Percentiles rank a stretch among this genome's conserved stretches.
Conservation (phyloP, 495 filamentous ascomycete species). For the Penicillium alfredii region DNA sequence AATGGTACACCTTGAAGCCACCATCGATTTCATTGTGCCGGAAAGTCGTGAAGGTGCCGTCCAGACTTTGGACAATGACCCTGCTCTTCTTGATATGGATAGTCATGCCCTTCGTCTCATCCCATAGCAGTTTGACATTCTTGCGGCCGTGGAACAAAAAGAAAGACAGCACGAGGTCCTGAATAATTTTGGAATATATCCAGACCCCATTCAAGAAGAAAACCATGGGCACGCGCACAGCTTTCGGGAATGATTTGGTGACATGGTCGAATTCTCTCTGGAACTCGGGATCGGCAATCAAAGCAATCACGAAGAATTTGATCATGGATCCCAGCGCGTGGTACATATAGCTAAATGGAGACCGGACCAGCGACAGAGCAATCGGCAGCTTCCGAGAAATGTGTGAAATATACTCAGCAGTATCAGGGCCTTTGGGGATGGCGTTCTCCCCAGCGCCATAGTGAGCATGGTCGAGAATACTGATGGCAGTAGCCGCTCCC, state of each 20-base stretch:
- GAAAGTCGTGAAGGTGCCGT: conserved; percentile 45
- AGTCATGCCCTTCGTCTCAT: conserved; percentile 44
- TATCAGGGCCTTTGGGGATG: conserved; percentile 25
- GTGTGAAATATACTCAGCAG: conserved; percentile 28
- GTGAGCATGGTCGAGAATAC: conserved; percentile 36
- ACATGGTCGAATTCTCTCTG: conserved; percentile 52
- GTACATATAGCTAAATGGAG: conserved; percentile 29
- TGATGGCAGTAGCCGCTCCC: conserved; percentile 33
- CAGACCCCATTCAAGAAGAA: conserved; percentile 43
- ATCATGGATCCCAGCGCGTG: conserved; percentile 35
- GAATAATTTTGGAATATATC: conserved; percentile 40
- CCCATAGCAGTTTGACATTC: conserved; percentile 40
- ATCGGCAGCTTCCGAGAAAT: conserved; percentile 23
- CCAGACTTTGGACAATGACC: conserved; percentile 39
- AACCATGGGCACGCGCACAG: conserved; percentile 35
- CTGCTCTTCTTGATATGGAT: conserved; percentile 42
- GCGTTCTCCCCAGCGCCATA: conserved; percentile 30
- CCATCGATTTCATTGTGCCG: conserved; percentile 34
- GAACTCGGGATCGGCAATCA: conserved; percentile 53
- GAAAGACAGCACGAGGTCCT: conserved; percentile 38
- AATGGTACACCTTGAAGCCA: conserved; percentile 43
- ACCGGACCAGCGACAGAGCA: conserved; percentile 21
- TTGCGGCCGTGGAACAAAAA: conserved; percentile 45
- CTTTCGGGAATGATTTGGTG: conserved; percentile 22
- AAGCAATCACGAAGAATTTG: conserved; percentile 50